Conservation (phyloP, 1,284 basidiomycete genomes). For the Acaromyces ingoldii region DNA sequence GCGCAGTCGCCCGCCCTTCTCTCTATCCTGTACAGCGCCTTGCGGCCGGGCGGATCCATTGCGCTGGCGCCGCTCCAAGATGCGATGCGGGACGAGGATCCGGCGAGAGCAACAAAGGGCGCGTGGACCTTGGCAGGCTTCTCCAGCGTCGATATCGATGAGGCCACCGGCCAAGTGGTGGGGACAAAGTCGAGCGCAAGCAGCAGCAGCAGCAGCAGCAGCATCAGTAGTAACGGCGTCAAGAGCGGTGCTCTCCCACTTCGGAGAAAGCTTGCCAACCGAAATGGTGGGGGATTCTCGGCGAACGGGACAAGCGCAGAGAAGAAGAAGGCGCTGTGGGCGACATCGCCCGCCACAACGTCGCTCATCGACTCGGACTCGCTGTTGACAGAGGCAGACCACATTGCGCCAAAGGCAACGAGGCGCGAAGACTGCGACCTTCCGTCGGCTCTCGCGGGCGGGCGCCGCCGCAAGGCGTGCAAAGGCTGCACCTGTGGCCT, state of each 20-base stretch:
- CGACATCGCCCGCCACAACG: conserved; percentile 27
- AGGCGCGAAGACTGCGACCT: conserved; percentile 48
- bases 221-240: not conserved
- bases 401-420: conserved; percentile 26
- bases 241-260: conserved; percentile 20
- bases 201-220: not conserved
- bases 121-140: too few relatives aligned
- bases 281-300: not conserved
- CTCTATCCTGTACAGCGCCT: too few relatives aligned
- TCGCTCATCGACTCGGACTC: conserved; percentile 33
- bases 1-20: too few relatives aligned
- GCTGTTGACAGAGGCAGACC: conserved; percentile 34
- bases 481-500: conserved; percentile 50
- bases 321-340: conserved; percentile 43
- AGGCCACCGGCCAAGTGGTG: too few relatives aligned
- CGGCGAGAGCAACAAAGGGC: too few relatives aligned
- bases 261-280: conserved; percentile 27
- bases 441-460: conserved; percentile 25
- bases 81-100: too few relatives aligned
- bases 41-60: too few relatives aligned
- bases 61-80: too few relatives aligned
- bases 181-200: too few relatives aligned
- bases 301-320: conserved; percentile 3
- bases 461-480: conserved; percentile 45
- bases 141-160: not conserved